Percentiles rank a stretch among this genome's conserved stretches.
Conservation (phyloP, 2,329 filamentous ascomycete genomes). For the Phyllosticta ampelicida region DNA sequence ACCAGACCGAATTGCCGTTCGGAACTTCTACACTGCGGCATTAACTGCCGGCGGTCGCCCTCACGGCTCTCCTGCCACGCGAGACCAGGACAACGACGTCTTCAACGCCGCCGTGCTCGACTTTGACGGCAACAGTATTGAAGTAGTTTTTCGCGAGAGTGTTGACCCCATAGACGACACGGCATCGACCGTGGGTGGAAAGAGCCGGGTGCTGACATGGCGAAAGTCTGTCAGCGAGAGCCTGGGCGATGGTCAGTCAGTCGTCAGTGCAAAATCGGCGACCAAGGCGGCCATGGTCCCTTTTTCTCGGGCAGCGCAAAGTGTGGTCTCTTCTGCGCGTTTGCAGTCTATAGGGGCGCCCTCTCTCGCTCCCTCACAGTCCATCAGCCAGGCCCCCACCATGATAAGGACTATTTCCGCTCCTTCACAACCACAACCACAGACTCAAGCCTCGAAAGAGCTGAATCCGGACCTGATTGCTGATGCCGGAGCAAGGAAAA, state of each 20-base stretch:
- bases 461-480: constrained; percentile 25
- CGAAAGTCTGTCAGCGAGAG: constrained; percentile 21
- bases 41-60: constrained; percentile 53
- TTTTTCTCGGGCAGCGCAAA: neutral
- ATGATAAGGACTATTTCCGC: constrained; percentile 24
- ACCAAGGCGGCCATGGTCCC: constrained; percentile 17
- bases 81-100: constrained; percentile 44
- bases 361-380: constrained; percentile 14
- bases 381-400: constrained; percentile 16
- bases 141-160: constrained; percentile 54
- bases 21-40: constrained; percentile 60
- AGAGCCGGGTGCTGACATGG: constrained; percentile 36
- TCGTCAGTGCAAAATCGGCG: constrained; percentile 5
- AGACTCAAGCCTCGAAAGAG: constrained; percentile 16
- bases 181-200: constrained; percentile 23
- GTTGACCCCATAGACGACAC: constrained; percentile 27
- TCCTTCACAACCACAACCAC: constrained; percentile 18
- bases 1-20: constrained; percentile 52
- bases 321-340: constrained; percentile 11
- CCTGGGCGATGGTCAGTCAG: constrained; percentile 18
- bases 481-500: constrained; percentile 47
- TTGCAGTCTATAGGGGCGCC: constrained; percentile 17
- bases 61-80: constrained; percentile 44
- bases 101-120: constrained; percentile 59
- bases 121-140: constrained; percentile 74